Conservation (phyloP, 1,284 basidiomycete species). For the Cutaneotrichosporon sp. region DNA sequence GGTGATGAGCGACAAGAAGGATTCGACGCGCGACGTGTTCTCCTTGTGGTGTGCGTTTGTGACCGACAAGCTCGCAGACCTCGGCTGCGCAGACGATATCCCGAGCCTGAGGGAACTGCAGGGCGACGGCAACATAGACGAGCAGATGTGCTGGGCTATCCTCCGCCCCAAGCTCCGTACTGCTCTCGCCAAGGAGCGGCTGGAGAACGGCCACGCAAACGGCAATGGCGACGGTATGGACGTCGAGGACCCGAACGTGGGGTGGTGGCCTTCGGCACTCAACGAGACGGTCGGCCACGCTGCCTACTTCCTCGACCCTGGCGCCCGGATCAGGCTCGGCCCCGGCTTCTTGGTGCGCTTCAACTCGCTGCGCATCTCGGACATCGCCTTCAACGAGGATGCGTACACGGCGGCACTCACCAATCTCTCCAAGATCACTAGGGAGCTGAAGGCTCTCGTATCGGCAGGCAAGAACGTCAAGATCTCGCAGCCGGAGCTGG, state of each 20-base stretch:
- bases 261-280: slow-evolving; percentile 41
- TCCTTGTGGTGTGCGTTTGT: slow-evolving; percentile 60
- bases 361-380: slow-evolving; percentile 90
- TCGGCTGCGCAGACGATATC: slow-evolving; percentile 51
- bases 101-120: slow-evolving; percentile 73
- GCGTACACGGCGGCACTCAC: slow-evolving; percentile 54
- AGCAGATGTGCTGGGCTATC: slow-evolving; percentile 87
- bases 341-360: slow-evolving; percentile 84
- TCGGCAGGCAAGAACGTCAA: slow-evolving; percentile 5
- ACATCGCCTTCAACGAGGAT: slow-evolving; percentile 67
- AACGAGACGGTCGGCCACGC: slow-evolving; percentile 38
- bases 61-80: slow-evolving; percentile 47
- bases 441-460: slow-evolving; percentile 38
- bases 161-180: slow-evolving; percentile 75
- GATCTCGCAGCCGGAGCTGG: slow-evolving; percentile 28
- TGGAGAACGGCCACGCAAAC: slow-evolving; percentile 10
- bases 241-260: slow-evolving; percentile 13
- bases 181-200: slow-evolving; percentile 50
- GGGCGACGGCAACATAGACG: slow-evolving; percentile 71
- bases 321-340: slow-evolving; percentile 34
- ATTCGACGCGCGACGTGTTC: slow-evolving; percentile 61
- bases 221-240: slow-evolving; percentile 20
- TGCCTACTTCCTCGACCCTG: slow-evolving; percentile 27
- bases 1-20: slow-evolving; percentile 73
- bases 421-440: slow-evolving; percentile 47